Base-by-base conservation (phyloP, 164 flowering plant genomes). In the Vitis rotundifolia region DNA sequence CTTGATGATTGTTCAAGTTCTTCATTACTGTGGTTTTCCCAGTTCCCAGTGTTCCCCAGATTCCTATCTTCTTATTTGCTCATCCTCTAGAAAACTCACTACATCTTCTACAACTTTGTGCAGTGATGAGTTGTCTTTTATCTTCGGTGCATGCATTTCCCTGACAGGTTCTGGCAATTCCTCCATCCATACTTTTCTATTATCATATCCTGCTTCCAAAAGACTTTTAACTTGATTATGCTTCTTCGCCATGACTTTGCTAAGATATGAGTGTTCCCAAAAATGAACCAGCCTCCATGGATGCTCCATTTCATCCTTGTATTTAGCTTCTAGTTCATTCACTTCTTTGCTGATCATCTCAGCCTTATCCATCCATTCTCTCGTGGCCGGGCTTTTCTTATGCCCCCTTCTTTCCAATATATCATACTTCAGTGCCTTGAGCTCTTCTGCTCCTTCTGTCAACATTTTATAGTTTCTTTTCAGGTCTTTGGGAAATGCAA, bases 1-100 rank as follows among this genome's bases (percentile, higher is more conserved):
- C 60, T 28, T 31, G 55, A 49, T 13, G 13, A 37, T 73, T 51
- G 11, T 65, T 66, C 49, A 77, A 37, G 16, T 18, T 47, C 49
- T 77, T 64, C 67, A 73, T 49, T 2, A 69, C 7, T 11, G 63
- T 68, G 7, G 71, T 73, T 28, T 77, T 73, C 5, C 67, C 73
- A 13, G 54, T 11, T 22, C 71, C 76, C 10, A 16, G 59, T 15
- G n/a, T 64, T 26, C 76, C 71, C 49, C 62, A 65, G 13, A 76
- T 16, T 12, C 70, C 79, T 18, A 76, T 22, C 58, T 63, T 48
- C 19, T 65, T 8, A 66, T 26, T 9, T 63, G 47, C 11, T 3
- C 2, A 13, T 70, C 51, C 9, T 16, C 48, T 15, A 70, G 13
- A 47, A 9, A 15, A 62, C 52, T 51, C 10, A 44, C 13, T n/a